Evolutionary conservation across 495 filamentous ascomycete species (phyloP), one percentile per base, ranked within the genome.

Genomic region (Polyplosphaeria fusca): DNA sequence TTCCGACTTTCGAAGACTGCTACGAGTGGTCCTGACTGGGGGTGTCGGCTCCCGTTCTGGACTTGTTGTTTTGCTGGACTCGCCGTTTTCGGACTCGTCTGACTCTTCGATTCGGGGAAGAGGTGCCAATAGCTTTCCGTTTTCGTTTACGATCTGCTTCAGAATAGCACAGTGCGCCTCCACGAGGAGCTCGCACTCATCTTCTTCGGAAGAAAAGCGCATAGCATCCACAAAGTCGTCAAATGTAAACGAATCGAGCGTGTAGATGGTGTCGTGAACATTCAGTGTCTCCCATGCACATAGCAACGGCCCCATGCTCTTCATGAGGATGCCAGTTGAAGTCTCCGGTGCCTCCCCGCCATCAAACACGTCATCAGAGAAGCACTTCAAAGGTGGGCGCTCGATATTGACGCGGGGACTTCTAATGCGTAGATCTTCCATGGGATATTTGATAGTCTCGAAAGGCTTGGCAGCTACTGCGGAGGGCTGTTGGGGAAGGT

Each of bases 221-320:
- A 98, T 82, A 3, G 92, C 87, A 65, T 96, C 88, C 18, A 95
- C 72, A 65, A 88, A 97, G 71, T 98, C 94, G 67, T 98, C 93
- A 64, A 98, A 92, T 0, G 92, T 97, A 66, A 97, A 98, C 0
- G 92, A 96, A 68, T 98, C 93, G 20, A 98, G 77, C 60, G 87
- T 82, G 63, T 89, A 95, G 9, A 96, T 85, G 66, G 95, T 88
- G 63, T 89, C 94, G 66, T 94, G 96, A 27, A 97, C 92, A 65
- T 95, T 97, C 22, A 98, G 77, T 4, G 91, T 96, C 57, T 95
- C 87, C 94, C 94, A 98, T 0, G 86, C 89, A 70, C 95, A 91
- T 24, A 96, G 73, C 9, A 96, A 74, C 12, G 80, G 77, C 1
- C 89, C 89, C 9, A 94, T 82, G 2, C 88, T 89, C 64, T 86